Evolutionary conservation across 768 basidiomycete genomes (phyloP), one percentile per base, ranked within the genome.

Genomic region (Termitomyces sp.): DNA sequence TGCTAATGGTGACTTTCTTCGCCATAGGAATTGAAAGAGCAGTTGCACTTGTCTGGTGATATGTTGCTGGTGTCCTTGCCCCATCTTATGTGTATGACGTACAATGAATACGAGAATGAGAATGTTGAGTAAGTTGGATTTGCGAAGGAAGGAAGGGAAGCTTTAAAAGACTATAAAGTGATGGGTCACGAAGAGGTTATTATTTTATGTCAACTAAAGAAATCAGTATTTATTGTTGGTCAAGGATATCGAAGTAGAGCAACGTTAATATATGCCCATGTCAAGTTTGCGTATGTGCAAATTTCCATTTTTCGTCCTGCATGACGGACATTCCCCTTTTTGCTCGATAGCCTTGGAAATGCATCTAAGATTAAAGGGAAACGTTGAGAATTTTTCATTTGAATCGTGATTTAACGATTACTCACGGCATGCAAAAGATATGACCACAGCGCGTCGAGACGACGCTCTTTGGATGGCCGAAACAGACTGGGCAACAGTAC

Each of bases 1-100:
- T 61, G 35, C 35, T 69, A 6, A 18, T 68, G 20, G 59, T 66
- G 30, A 63, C 63, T 8, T 36, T 61, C 4, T 38, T 67, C 24
- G 56, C 63, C 2, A 22, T 70, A 24, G 63, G 43, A 1, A 52
- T 60, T 20, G 56, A 52, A 24, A 46, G 52, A 44, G 26, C 57
- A 18, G 18, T 54, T 3, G 51, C 50, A 11, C 30, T 51, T 11
- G 8, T 54, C 3, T 47, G n/a, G 38, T n/a, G 5, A 36, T 18
- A 7, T 18, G n/a, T 18, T 5, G 24, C 13, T 5, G 24, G 36
- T 55, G 6, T 6, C 1, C 6, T n/a, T 28, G 22, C 8, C 2
- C 14, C 6, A n/a, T 3, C 16, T 10, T 3, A 18, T 3, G 26
- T 38, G n/a, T n/a, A n/a, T n/a, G n/a, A n/a, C n/a, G n/a, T n/a